Evolutionary conservation across 768 basidiomycete genomes (phyloP).

Genomic region (Hirschioporus abietinus): DNA sequence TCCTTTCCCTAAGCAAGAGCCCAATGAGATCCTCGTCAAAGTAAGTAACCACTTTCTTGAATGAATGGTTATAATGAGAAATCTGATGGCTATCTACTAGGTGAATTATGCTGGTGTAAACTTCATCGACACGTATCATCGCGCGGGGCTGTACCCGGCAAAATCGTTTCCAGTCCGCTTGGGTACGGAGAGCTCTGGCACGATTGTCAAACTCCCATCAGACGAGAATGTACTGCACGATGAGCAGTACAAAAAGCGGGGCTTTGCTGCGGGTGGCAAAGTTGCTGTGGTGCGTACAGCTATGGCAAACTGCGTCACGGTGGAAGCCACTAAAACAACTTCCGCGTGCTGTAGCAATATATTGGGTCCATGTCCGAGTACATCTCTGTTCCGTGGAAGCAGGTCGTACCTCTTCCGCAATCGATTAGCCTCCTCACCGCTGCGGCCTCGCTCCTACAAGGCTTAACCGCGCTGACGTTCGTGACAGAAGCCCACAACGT

Average conservation of each 20-base stretch:
- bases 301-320: not conserved
- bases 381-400: conserved; percentile 56
- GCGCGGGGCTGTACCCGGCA: conserved; percentile 59
- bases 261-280: conserved; percentile 61
- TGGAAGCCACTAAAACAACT: no score
- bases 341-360: not conserved
- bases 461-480: conserved; percentile 71
- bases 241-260: conserved; percentile 56
- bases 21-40: conserved; percentile 55
- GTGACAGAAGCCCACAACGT: conserved; percentile 83
- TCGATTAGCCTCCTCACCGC: conserved; percentile 53
- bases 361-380: conserved; percentile 65
- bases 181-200: conserved; percentile 78
- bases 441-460: conserved; percentile 67
- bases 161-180: conserved; percentile 57
- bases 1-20: conserved; percentile 61
- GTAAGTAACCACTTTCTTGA: conserved; percentile 18
- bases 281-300: conserved; percentile 58
- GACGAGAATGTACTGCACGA: conserved; percentile 55
- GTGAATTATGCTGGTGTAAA: conserved; percentile 78
- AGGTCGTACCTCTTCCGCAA: conserved; percentile 60
- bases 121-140: conserved; percentile 77
- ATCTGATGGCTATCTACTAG: conserved; percentile 26
- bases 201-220: conserved; percentile 67
- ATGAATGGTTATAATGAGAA: not conserved